Conservation (phyloP, 129 eudicot genomes). For the Tagetes erecta region DNA sequence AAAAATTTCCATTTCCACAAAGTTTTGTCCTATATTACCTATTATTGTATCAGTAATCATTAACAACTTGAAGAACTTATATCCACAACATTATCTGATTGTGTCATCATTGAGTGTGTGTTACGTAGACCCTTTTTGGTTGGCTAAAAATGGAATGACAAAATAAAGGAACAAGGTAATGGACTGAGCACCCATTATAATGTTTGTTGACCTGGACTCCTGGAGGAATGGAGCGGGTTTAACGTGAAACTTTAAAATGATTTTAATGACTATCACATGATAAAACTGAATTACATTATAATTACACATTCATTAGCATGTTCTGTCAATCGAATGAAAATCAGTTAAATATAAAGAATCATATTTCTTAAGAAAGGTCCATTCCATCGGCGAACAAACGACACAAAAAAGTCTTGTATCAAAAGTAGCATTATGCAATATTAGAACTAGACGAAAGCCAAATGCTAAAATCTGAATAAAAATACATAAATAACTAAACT, state of each 20-base stretch:
- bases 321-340: neutral
- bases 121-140: neutral
- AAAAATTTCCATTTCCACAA: neutral
- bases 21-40: neutral
- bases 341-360: no score
- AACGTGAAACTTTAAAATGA: neutral
- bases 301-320: neutral
- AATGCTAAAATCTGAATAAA: no score
- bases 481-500: neutral
- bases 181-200: neutral
- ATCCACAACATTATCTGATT: neutral
- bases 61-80: neutral
- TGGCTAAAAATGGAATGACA: neutral
- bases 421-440: neutral
- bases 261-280: neutral
- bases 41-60: neutral
- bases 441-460: neutral
- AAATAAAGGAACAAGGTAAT: neutral
- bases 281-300: neutral
- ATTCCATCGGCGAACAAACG: neutral
- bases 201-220: neutral
- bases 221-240: neutral
- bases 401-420: no score
- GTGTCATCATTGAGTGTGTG: constrained; percentile 5
- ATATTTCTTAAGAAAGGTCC: neutral